These are phyloP conservation scores for Brassica balearica DNA, from an alignment of 441 rosid genomes.

Conservation along the genomic window DNA sequence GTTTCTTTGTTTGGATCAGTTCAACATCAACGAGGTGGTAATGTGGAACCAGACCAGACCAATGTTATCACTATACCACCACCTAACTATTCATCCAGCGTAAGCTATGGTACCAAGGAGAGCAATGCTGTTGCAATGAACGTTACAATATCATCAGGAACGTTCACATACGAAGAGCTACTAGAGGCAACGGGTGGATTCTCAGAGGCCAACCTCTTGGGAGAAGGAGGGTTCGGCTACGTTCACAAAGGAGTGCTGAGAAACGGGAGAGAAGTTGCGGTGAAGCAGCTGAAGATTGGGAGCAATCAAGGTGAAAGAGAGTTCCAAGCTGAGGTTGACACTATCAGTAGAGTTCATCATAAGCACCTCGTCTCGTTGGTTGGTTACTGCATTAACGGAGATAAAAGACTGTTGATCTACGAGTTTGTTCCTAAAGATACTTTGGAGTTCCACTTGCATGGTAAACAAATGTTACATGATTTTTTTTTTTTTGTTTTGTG, in stretches of 20 bases:
- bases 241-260: slow-evolving; percentile 59
- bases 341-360: slow-evolving; percentile 61
- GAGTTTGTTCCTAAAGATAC: slow-evolving; percentile 69
- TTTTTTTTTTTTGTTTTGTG: neutral
- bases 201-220: slow-evolving; percentile 54
- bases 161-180: slow-evolving; percentile 53
- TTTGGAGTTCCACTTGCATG: slow-evolving; percentile 61
- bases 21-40: slow-evolving; percentile 37
- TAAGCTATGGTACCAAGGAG: slow-evolving; percentile 17
- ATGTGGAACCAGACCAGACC: slow-evolving; percentile 33
- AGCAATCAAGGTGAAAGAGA: slow-evolving; percentile 66
- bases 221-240: slow-evolving; percentile 67
- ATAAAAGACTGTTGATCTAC: slow-evolving; percentile 55
- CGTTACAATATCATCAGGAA: slow-evolving; percentile 42
- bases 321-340: slow-evolving; percentile 61
- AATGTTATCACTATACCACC: slow-evolving; percentile 42
- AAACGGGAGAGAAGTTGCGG: slow-evolving; percentile 56
- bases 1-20: slow-evolving; percentile 21
- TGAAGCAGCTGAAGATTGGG: slow-evolving; percentile 59
- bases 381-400: slow-evolving; percentile 55
- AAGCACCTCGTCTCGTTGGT: slow-evolving; percentile 58
- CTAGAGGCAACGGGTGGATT: slow-evolving; percentile 53
- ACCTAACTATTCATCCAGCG: slow-evolving; percentile 14
- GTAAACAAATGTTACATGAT: slow-evolving; percentile 24
- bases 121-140: slow-evolving; percentile 10